These are phyloP conservation scores for Rhododendron ovatum DNA, from an alignment of 148 eudicot genomes.

Conservation along the genomic window DNA sequence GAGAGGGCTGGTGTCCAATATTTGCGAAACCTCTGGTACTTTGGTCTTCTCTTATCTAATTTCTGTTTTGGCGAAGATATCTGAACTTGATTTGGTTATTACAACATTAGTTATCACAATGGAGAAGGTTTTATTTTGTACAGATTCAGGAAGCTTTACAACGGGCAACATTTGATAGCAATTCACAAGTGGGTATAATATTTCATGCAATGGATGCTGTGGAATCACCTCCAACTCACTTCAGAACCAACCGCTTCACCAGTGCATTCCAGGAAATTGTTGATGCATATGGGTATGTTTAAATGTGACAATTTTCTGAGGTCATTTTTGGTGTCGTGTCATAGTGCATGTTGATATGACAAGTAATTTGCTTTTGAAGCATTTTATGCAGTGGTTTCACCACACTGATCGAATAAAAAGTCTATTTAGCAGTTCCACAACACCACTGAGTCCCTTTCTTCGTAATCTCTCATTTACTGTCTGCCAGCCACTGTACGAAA, in stretches of 20 bases:
- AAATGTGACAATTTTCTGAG: background rate
- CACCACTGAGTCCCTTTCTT: background rate
- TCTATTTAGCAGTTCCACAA: background rate
- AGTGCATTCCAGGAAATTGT: conserved; percentile 96
- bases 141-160: conserved; percentile 94
- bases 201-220: conserved; percentile 81
- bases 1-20: conserved; percentile 99
- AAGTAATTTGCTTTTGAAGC: background rate
- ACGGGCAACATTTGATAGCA: conserved; percentile 96
- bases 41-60: background rate
- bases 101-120: background rate
- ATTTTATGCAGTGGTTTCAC: background rate
- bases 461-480: background rate
- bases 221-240: conserved; percentile 94
- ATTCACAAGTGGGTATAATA: conserved; percentile 92
- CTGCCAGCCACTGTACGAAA: background rate
- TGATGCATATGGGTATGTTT: conserved; percentile 96
- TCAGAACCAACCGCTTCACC: conserved; percentile 84
- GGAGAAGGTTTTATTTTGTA: conserved; percentile 7
- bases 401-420: background rate
- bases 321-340: background rate
- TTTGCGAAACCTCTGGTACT: conserved; percentile 80
- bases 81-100: background rate
- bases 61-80: background rate
- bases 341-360: background rate